Percentiles rank a stretch among this genome's conserved stretches.
phyloP scores from a whole-genome alignment of 345 rosid species.

The Eucalyptus erythrocorys region DNA sequence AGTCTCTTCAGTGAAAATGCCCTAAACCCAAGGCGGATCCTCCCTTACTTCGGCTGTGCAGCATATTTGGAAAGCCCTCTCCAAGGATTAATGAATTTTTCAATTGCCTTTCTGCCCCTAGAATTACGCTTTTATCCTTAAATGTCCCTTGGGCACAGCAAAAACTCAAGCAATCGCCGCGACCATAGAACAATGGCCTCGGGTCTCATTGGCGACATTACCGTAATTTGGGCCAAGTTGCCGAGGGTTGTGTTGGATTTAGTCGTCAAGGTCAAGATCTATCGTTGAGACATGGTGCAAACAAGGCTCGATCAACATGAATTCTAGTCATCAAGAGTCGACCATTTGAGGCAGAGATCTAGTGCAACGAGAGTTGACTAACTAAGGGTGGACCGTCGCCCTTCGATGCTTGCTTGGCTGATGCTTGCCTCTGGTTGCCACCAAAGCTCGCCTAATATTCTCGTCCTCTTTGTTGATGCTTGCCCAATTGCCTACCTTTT shows the following conservation, averaged over 20 bases:
- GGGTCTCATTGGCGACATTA: neutral
- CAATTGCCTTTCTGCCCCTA: neutral
- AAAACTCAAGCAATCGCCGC: neutral
- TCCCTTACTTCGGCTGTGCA: neutral
- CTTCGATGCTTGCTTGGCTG: fast-evolving
- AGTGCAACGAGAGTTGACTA: no score
- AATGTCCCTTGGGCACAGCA: neutral
- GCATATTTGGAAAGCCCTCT: neutral
- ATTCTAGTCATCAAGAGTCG: no score
- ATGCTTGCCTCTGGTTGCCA: neutral
- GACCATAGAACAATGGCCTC: neutral
- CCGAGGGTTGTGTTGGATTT: no score
- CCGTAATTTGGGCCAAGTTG: no score
- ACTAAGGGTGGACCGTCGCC: no score
- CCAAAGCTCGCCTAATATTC: neutral
- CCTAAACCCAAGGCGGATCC: neutral
- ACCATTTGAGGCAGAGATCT: no score
- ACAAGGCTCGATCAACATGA: no score
- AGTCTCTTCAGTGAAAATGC: neutral
- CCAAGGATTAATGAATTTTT: neutral
- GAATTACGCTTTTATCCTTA: neutral
- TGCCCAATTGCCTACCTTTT: neutral
- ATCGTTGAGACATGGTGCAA: no score
- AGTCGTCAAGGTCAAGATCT: no score
- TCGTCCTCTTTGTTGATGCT: neutral